Conservation (phyloP, 1,284 basidiomycete species). For the Tausonia pullulans region DNA sequence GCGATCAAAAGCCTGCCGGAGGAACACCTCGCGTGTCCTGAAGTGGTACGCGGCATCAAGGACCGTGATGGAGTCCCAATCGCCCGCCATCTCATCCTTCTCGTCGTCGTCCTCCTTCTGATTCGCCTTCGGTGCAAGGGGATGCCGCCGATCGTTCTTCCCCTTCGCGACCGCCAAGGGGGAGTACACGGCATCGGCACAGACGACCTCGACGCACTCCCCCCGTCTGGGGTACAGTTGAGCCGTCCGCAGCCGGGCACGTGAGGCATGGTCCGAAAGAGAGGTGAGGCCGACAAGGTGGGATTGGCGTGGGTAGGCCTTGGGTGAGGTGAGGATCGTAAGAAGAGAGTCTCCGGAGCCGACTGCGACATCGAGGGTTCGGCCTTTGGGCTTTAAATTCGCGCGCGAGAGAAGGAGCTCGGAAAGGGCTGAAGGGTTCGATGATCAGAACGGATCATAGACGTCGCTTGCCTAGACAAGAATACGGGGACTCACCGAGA, state of each 20-base stretch:
- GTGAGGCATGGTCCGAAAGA: constrained; percentile 42
- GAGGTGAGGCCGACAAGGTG: constrained; percentile 52
- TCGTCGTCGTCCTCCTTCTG: constrained; percentile 13
- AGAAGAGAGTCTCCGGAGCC: constrained; percentile 59
- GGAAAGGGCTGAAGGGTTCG: constrained; percentile 37
- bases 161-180: constrained; percentile 20
- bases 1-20: constrained; percentile 40
- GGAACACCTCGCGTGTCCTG: constrained; percentile 41
- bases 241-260: constrained; percentile 29
- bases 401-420: constrained; percentile 1
- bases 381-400: constrained; percentile 12
- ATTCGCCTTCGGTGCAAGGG: constrained; percentile 27
- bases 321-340: constrained; percentile 31
- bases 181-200: constrained; percentile 23
- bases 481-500: constrained; percentile 44
- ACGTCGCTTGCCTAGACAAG: constrained; percentile 39
- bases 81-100: constrained; percentile 2
- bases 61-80: constrained; percentile 35
- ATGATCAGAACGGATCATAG: constrained; percentile 35
- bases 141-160: constrained; percentile 30
- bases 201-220: constrained; percentile 7
- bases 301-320: constrained; percentile 40
- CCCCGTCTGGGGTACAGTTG: constrained; percentile 3
- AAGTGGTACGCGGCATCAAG: constrained; percentile 66
- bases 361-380: constrained; percentile 50